These are phyloP conservation scores for Linnemannia elongata DNA, from an alignment of 192 early-diverging fungal genomes.

Conservation along the genomic window DNA sequence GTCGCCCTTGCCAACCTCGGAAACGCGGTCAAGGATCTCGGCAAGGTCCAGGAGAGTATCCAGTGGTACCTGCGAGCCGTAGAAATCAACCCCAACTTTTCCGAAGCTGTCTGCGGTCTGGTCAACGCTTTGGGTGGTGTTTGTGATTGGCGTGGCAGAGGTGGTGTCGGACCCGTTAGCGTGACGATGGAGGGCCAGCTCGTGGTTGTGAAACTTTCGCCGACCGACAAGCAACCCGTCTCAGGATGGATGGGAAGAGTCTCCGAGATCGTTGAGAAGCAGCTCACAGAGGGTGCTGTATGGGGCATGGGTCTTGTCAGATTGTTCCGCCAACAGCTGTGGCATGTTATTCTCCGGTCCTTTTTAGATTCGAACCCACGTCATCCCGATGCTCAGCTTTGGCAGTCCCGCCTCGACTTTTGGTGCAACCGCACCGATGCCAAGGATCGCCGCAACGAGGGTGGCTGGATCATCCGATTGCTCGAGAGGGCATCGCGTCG, in stretches of 20 bases:
- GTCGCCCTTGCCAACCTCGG: conserved; percentile 94
- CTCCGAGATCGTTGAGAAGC: conserved; percentile 82
- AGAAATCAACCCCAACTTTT: conserved; percentile 89
- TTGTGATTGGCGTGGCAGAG: conserved; percentile 91
- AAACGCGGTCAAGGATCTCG: conserved; percentile 94
- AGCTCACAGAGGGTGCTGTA: conserved; percentile 73
- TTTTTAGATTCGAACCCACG: conserved; percentile 30
- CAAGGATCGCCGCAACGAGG: conserved; percentile 69
- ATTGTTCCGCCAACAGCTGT: conserved; percentile 39
- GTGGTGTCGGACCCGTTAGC: conserved; percentile 66
- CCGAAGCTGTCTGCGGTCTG: conserved; percentile 92
- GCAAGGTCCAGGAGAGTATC: conserved; percentile 90
- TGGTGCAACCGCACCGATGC: conserved; percentile 27
- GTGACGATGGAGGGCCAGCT: conserved; percentile 54
- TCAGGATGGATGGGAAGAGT: conserved; percentile 83
- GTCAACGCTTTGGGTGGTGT: conserved; percentile 91
- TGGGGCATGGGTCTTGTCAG: conserved; percentile 73
- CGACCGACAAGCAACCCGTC: conserved; percentile 22
- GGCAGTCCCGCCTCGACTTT: conserved; percentile 35
- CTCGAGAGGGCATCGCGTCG: conserved; percentile 69
- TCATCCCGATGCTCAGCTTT: conserved; percentile 25
- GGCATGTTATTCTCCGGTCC: conserved; percentile 38
- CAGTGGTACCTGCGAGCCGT: conserved; percentile 88
- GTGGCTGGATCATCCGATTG: conserved; percentile 80
- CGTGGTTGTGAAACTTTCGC: conserved; percentile 25